Evolutionary conservation across 805 yeast species (phyloP).

Genomic region (Metschnikowia similis): DNA sequence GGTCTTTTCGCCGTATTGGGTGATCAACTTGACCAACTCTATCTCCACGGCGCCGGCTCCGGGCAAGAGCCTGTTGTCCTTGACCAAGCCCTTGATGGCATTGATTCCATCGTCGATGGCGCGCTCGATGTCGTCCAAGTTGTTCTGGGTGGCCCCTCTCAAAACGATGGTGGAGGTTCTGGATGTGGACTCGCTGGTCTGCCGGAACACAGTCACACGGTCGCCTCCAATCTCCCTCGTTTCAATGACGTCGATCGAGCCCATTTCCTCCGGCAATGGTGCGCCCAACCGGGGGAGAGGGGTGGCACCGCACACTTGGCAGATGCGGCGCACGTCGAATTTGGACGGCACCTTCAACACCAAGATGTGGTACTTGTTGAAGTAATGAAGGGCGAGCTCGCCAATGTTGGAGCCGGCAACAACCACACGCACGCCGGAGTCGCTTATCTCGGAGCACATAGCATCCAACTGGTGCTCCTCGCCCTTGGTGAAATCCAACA

Average conservation of each 20-base stretch:
- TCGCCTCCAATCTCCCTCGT: conserved; percentile 96
- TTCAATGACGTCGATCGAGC: conserved; percentile 80
- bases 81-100: conserved; percentile 82
- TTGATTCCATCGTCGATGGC: conserved; percentile 97
- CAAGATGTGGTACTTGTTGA: conserved; percentile 79
- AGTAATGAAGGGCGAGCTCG: conserved; percentile 86
- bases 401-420: conserved; percentile 95
- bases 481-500: conserved; percentile 93
- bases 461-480: conserved; percentile 92
- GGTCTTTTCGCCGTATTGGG: conserved; percentile 85
- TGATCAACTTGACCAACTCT: conserved; percentile 74
- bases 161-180: conserved; percentile 86
- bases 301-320: conserved; percentile 96
- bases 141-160: conserved; percentile 95
- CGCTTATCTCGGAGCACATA: conserved; percentile 75
- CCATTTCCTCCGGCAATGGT: conserved; percentile 93
- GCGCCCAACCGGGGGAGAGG: conserved; percentile 93
- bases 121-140: conserved; percentile 90
- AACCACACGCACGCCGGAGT: conserved; percentile 81
- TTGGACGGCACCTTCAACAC: conserved; percentile 89
- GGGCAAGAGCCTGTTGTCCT: conserved; percentile 73
- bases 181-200: conserved; percentile 56
- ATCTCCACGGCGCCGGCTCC: conserved; percentile 97
- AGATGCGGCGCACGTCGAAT: conserved; percentile 88
- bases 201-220: conserved; percentile 90